Percentiles rank a stretch among this genome's conserved stretches.
phyloP scores from a whole-genome alignment of 164 flowering plant species.

The Magnolia sinica region DNA sequence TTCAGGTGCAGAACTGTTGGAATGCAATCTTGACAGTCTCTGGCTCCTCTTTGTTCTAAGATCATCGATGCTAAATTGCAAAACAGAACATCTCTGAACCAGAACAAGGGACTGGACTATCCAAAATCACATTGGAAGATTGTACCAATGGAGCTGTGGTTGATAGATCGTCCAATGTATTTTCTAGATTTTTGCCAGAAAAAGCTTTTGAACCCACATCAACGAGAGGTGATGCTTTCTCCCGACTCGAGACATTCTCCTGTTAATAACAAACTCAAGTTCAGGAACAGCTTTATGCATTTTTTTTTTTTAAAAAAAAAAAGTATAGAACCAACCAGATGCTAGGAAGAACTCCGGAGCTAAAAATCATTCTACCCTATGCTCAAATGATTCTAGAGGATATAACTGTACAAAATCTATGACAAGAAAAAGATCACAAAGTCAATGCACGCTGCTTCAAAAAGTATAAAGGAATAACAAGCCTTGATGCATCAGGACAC shows the following conservation, averaged over 20 bases:
- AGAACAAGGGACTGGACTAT: too few relatives aligned
- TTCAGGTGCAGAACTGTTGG: constrained; percentile 15
- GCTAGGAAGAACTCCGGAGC: not conserved
- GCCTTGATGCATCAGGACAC: not conserved
- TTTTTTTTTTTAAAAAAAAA: too few relatives aligned
- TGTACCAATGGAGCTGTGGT: constrained; percentile 19
- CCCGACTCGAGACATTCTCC: constrained; percentile 24
- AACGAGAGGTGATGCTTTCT: constrained; percentile 18
- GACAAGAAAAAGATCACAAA: not conserved
- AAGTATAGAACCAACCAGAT: not conserved
- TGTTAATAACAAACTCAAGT: constrained; percentile 2
- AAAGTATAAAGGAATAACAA: not conserved
- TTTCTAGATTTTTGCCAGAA: constrained; percentile 18
- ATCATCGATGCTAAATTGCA: too few relatives aligned
- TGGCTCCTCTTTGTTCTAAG: too few relatives aligned
- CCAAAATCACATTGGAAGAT: constrained; percentile 28
- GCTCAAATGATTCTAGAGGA: not conserved
- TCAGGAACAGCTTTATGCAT: not conserved
- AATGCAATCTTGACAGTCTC: constrained; percentile 41
- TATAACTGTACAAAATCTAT: not conserved
- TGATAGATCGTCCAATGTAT: constrained; percentile 25
- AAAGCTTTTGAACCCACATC: constrained; percentile 25
- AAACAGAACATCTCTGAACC: too few relatives aligned
- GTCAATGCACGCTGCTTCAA: not conserved
- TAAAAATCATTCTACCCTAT: not conserved